These are phyloP conservation scores for Argentina anserina DNA, from an alignment of 306 rosid species.

Conservation along the genomic window DNA sequence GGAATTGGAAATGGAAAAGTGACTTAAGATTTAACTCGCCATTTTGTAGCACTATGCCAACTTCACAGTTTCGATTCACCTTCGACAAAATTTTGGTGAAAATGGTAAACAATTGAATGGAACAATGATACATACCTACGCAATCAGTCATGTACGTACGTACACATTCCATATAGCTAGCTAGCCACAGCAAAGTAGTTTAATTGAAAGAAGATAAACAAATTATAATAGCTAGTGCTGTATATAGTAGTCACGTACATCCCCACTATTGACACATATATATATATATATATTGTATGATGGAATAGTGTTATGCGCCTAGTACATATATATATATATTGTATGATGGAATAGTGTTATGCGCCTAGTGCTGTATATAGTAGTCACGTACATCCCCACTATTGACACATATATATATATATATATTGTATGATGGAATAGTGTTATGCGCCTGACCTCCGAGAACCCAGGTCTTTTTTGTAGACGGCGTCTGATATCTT, in stretches of 20 bases:
- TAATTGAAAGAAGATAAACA: background rate
- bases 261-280: background rate
- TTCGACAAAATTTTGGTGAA: background rate
- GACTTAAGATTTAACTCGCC: constrained; percentile 27
- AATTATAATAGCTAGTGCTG: background rate
- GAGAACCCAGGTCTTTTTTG: too few species aligned
- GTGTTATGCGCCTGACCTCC: too few species aligned
- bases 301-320: too few species aligned
- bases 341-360: too few species aligned
- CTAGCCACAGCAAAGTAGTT: background rate
- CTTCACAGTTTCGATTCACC: background rate
- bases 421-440: too few species aligned
- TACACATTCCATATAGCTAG: background rate
- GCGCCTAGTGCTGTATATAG: too few species aligned
- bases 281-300: too few species aligned
- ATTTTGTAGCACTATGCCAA: background rate
- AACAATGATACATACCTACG: background rate
- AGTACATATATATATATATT: too few species aligned
- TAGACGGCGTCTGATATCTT: too few species aligned
- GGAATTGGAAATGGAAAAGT: constrained; percentile 19
- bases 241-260: background rate
- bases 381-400: too few species aligned
- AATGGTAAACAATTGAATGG: background rate
- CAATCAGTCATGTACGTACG: background rate
- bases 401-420: too few species aligned